Evolutionary conservation across 768 basidiomycete species (phyloP).

Genomic region (Auriscalpium vulgare): DNA sequence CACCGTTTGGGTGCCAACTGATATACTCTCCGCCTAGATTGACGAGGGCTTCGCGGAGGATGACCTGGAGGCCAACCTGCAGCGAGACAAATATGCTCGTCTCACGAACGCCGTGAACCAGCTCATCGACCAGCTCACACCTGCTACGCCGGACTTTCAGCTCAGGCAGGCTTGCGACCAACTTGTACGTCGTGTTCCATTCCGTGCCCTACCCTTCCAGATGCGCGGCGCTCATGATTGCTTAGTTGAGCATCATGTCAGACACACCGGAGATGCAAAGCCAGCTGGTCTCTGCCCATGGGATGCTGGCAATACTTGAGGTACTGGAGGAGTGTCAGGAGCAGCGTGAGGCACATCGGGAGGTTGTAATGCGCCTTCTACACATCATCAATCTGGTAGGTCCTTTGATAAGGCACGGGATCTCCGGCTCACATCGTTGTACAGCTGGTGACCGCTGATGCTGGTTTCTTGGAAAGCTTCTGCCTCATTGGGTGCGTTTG

Average conservation of each 20-base stretch:
- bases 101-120: conserved; percentile 75
- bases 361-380: conserved; percentile 78
- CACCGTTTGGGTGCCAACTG: no score
- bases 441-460: conserved; percentile 51
- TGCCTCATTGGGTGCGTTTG: conserved; percentile 73
- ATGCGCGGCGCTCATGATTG: not conserved
- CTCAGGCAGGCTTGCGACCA: conserved; percentile 83
- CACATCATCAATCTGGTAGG: conserved; percentile 84
- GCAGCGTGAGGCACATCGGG: conserved; percentile 56
- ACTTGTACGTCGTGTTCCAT: conserved; percentile 43
- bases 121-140: conserved; percentile 80
- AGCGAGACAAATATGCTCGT: conserved; percentile 89
- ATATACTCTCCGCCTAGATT: conserved; percentile 39
- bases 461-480: conserved; percentile 88
- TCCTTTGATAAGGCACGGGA: not conserved
- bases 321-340: conserved; percentile 60
- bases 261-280: conserved; percentile 80
- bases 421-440: not conserved
- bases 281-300: conserved; percentile 88
- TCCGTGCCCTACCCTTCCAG: not conserved
- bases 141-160: conserved; percentile 74
- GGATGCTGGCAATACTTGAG: conserved; percentile 91
- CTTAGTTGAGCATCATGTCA: conserved; percentile 63
- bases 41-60: conserved; percentile 91
- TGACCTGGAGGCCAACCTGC: conserved; percentile 85